These are phyloP conservation scores for Coemansia sp. DNA, from an alignment of 192 early-diverging fungal species.

Conservation along the genomic window DNA sequence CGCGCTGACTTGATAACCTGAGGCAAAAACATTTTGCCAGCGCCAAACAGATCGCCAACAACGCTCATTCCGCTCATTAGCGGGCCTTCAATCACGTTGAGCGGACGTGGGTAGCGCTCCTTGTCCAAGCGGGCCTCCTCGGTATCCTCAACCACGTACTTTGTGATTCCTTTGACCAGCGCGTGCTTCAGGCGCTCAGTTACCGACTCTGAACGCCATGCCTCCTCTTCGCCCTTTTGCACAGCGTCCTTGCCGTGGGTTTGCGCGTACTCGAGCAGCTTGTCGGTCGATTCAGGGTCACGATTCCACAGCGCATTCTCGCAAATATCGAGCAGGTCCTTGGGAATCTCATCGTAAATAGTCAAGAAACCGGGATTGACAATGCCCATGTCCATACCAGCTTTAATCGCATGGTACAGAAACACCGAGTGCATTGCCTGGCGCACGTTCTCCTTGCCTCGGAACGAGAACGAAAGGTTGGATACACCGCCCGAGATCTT, in stretches of 20 bases:
- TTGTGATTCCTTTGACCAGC: constrained; percentile 92
- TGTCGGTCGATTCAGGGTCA: constrained; percentile 88
- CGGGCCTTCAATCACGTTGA: constrained; percentile 96
- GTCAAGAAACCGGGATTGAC: constrained; percentile 96
- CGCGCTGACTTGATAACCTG: constrained; percentile 96
- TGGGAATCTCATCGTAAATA: constrained; percentile 94
- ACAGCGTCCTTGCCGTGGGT: constrained; percentile 66
- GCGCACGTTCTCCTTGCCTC: constrained; percentile 88
- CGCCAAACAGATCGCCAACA: constrained; percentile 93
- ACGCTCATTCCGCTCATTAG: constrained; percentile 93
- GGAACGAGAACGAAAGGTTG: constrained; percentile 97
- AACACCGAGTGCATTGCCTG: constrained; percentile 98
- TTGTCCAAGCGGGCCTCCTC: constrained; percentile 85
- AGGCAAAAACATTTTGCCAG: constrained; percentile 97
- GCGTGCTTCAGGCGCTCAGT: constrained; percentile 76
- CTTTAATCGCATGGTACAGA: constrained; percentile 78
- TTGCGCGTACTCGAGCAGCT: constrained; percentile 88
- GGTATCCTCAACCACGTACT: constrained; percentile 88
- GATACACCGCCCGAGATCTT: constrained; percentile 96
- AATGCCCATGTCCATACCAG: constrained; percentile 97
- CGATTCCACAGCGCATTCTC: constrained; percentile 93
- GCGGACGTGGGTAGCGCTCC: constrained; percentile 76
- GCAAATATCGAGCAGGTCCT: constrained; percentile 88
- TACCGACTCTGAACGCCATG: constrained; percentile 78
- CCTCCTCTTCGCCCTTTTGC: constrained; percentile 77